These are phyloP conservation scores for Cercospora citrullina DNA, from an alignment of 2,329 filamentous ascomycete genomes.

Conservation along the genomic window DNA sequence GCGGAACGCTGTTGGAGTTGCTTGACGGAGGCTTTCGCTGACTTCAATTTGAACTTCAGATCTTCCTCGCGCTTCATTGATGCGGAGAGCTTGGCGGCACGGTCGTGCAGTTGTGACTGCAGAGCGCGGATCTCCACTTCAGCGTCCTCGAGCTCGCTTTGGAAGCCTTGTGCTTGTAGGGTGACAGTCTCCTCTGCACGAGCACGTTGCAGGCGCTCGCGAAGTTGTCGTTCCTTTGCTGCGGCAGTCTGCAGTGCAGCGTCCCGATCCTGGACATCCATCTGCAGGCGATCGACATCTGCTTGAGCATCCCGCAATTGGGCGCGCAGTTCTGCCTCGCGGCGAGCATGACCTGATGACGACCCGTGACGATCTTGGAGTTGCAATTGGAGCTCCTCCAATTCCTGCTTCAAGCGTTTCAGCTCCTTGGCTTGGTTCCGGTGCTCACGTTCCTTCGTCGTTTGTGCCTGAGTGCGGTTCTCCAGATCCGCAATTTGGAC, in stretches of 20 bases:
- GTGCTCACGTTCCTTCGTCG: constrained; percentile 42
- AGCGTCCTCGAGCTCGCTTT: constrained; percentile 42
- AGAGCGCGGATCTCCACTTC: constrained; percentile 45
- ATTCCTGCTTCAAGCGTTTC: constrained; percentile 34
- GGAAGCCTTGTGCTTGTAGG: constrained; percentile 43
- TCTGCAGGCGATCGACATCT: constrained; percentile 38
- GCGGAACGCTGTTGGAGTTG: constrained; percentile 41
- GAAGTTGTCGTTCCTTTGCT: constrained; percentile 47
- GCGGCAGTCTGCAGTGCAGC: constrained; percentile 37
- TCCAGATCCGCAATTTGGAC: constrained; percentile 57
- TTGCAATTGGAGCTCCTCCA: constrained; percentile 41
- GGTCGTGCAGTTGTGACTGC: constrained; percentile 39
- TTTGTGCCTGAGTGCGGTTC: constrained; percentile 30
- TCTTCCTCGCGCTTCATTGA: constrained; percentile 39
- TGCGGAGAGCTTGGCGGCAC: constrained; percentile 35
- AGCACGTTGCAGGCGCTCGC: constrained; percentile 35
- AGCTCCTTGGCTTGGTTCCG: constrained; percentile 38
- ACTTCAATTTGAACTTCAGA: constrained; percentile 38
- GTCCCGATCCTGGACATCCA: constrained; percentile 49
- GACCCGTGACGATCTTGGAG: constrained; percentile 51
- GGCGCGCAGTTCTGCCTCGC: constrained; percentile 45
- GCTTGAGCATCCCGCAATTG: constrained; percentile 38
- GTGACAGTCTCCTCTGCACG: constrained; percentile 34
- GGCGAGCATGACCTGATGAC: constrained; percentile 38
- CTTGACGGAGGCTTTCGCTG: constrained; percentile 26